These are phyloP conservation scores for Aspergillus mulundensis DNA, from an alignment of 495 filamentous ascomycete genomes.

Conservation along the genomic window DNA sequence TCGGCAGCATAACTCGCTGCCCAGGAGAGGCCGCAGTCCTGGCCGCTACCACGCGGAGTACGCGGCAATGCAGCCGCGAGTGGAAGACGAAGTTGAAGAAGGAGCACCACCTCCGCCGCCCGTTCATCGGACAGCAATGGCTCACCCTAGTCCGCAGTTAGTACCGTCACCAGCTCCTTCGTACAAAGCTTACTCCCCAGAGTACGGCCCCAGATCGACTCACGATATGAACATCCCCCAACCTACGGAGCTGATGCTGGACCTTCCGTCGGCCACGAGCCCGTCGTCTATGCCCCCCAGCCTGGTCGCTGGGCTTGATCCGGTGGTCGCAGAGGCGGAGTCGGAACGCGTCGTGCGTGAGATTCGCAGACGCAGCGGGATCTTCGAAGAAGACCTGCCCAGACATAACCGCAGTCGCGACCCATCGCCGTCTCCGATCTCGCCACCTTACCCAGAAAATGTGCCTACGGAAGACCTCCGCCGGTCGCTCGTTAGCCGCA, in stretches of 20 bases:
- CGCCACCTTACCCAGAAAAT: constrained; percentile 29
- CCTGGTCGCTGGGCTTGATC: constrained; percentile 67
- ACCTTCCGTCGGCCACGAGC: constrained; percentile 30
- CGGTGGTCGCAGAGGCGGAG: constrained; percentile 52
- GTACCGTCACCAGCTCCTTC: constrained; percentile 26
- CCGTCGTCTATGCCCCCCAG: constrained; percentile 57
- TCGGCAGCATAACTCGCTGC: constrained; percentile 21
- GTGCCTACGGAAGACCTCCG: constrained; percentile 27
- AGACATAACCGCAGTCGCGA: constrained; percentile 26
- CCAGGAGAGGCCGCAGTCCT: constrained; percentile 16
- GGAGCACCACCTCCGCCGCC: constrained; percentile 46
- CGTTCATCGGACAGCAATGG: constrained; percentile 40
- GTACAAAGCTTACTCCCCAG: constrained; percentile 36
- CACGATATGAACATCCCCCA: constrained; percentile 16
- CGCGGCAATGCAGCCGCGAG: constrained; percentile 61
- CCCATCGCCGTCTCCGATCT: constrained; percentile 17
- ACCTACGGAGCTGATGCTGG: constrained; percentile 11
- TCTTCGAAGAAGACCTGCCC: constrained; percentile 28
- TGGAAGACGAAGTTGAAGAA: constrained; percentile 63
- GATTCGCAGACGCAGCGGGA: constrained; percentile 25
- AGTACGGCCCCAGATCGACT: constrained; percentile 21
- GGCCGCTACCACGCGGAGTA: constrained; percentile 33
- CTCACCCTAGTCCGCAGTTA: constrained; percentile 23
- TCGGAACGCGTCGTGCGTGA: constrained; percentile 39
- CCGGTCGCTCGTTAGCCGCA: constrained; percentile 6